Evolutionary conservation across 1,284 basidiomycete species (phyloP).

Genomic region (Cutaneotrichosporon cyanovorans): DNA sequence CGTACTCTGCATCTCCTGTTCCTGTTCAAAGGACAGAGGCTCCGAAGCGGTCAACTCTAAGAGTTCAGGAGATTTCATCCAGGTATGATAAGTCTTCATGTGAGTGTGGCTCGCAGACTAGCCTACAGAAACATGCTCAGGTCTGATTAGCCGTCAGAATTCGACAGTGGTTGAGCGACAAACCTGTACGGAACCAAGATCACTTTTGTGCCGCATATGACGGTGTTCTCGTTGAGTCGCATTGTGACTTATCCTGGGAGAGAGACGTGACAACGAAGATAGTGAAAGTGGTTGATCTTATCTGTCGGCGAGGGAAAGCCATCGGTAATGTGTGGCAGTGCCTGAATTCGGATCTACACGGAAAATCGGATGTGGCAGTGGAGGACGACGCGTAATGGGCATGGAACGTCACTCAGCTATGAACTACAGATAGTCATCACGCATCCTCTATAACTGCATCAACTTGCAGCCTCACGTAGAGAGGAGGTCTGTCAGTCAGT

Average conservation of each 20-base stretch:
- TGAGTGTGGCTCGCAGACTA: too few relatives aligned
- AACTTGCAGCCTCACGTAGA: neutral
- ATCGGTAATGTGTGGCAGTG: too few relatives aligned
- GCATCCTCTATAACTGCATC: neutral
- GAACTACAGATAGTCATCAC: neutral
- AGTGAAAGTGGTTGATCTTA: too few relatives aligned
- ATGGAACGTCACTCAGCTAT: too few relatives aligned
- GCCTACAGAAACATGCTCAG: conserved; percentile 57
- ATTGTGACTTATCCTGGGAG: too few relatives aligned
- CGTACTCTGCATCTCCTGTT: conserved; percentile 86
- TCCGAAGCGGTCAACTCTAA: conserved; percentile 79
- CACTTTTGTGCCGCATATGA: conserved; percentile 57
- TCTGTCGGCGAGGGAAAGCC: too few relatives aligned
- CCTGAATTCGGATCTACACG: neutral
- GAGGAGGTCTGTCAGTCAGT: neutral
- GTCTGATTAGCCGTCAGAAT: conserved; percentile 3
- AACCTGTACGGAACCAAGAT: conserved; percentile 68
- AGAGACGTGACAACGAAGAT: neutral
- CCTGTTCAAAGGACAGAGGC: conserved; percentile 70
- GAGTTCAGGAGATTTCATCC: conserved; percentile 77
- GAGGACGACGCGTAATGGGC: neutral
- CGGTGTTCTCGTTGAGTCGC: conserved; percentile 57
- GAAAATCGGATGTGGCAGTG: neutral
- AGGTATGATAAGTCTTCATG: conserved; percentile 75
- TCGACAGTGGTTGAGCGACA: too few relatives aligned